Evolutionary conservation across 2,329 filamentous ascomycete species (phyloP).

Genomic region (Claviceps sp.): DNA sequence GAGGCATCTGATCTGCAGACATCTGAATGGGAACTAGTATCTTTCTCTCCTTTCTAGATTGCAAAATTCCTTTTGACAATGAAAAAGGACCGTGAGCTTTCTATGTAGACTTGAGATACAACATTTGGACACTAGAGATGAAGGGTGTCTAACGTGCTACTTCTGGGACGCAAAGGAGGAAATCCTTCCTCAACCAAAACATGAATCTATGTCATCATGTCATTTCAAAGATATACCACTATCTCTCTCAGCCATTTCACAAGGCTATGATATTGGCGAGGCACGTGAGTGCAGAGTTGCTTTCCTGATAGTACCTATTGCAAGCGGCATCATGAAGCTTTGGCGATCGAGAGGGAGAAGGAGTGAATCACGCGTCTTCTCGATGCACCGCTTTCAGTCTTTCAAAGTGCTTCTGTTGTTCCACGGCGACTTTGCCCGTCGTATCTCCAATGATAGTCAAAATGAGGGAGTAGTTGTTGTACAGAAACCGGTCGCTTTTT

Average conservation of each 20-base stretch:
- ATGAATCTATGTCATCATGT: not conserved
- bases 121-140: not conserved
- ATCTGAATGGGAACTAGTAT: not conserved
- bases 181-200: not conserved
- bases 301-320: not conserved
- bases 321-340: not conserved
- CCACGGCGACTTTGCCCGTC: constrained; percentile 56
- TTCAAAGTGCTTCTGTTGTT: constrained; percentile 67
- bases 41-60: not conserved
- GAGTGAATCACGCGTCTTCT: constrained; percentile 21
- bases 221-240: not conserved
- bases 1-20: not conserved
- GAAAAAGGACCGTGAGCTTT: not conserved
- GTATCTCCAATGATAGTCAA: constrained; percentile 78
- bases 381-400: constrained; percentile 46
- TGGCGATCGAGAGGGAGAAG: not conserved
- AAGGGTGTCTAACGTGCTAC: not conserved
- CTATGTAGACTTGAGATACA: not conserved
- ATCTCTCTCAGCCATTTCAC: not conserved
- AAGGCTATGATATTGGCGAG: not conserved
- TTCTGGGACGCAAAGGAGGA: not conserved
- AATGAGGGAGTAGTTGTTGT: constrained; percentile 94
- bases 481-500: constrained; percentile 77
- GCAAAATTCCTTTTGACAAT: not conserved
- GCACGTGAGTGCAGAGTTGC: not conserved